phyloP scores from a whole-genome alignment of 164 flowering plant species.

The Cinnamomum chago region DNA sequence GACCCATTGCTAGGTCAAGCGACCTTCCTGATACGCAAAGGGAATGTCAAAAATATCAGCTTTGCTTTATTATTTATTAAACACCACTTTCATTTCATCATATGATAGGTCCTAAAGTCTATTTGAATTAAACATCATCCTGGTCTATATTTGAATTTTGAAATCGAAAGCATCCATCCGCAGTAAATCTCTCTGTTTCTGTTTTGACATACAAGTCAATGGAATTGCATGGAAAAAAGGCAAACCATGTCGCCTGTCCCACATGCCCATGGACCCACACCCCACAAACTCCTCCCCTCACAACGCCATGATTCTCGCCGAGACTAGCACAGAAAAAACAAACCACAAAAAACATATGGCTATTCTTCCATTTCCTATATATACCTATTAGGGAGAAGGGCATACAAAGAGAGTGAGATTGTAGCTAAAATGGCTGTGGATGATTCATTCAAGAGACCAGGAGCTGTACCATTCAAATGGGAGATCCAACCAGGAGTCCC shows the following conservation, averaged over 20 bases:
- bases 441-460: slow-evolving; percentile 10
- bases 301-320: slow-evolving; percentile 5
- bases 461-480: slow-evolving; percentile 13
- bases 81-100: too few species aligned
- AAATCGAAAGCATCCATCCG: too few species aligned
- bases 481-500: slow-evolving; percentile 14
- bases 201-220: too few species aligned
- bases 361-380: not conserved
- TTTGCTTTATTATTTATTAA: too few species aligned
- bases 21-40: too few species aligned
- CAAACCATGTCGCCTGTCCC: not conserved
- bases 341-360: too few species aligned
- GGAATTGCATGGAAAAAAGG: not conserved
- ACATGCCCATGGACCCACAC: not conserved
- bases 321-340: not conserved
- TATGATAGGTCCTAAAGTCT: too few species aligned
- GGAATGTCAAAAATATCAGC: too few species aligned
- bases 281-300: not conserved
- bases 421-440: not conserved
- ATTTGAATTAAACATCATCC: too few species aligned
- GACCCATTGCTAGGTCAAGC: too few species aligned
- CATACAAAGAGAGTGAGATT: not conserved
- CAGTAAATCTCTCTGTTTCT: too few species aligned
- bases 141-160: too few species aligned
- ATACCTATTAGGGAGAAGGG: not conserved